A percentile compares a stretch with the other conserved stretches of the same genome.
These are phyloP conservation scores for Thyridium curvatum DNA, from an alignment of 2,329 filamentous ascomycete genomes.

Conservation along the genomic window DNA sequence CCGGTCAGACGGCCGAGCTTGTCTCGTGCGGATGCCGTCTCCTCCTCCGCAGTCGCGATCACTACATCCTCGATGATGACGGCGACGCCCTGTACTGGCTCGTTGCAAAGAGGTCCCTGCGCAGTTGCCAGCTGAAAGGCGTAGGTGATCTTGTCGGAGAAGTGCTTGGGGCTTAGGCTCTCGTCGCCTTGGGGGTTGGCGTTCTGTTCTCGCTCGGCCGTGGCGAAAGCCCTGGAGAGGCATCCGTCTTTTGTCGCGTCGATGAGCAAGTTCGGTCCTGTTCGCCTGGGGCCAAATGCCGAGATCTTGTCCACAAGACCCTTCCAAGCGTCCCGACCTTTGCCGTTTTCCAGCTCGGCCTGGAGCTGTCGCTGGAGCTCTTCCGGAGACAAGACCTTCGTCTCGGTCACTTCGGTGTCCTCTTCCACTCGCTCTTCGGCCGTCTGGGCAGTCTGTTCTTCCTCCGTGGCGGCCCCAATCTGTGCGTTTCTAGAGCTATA, in stretches of 20 bases:
- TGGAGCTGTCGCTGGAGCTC: conserved; percentile 75
- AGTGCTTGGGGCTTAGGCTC: conserved; percentile 55
- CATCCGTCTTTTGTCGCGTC: conserved; percentile 70
- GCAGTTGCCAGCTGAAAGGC: conserved; percentile 89
- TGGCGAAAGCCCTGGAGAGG: conserved; percentile 62
- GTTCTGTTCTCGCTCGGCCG: conserved; percentile 20
- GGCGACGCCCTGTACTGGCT: conserved; percentile 88
- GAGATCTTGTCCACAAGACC: conserved; percentile 72
- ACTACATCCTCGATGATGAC: conserved; percentile 80
- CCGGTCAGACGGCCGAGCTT: conserved; percentile 77
- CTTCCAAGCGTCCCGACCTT: conserved; percentile 72
- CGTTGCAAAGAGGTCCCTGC: conserved; percentile 85
- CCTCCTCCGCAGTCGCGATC: conserved; percentile 49
- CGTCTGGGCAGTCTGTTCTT: conserved; percentile 10
- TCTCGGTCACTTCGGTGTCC: conserved; percentile 53
- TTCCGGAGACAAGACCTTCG: conserved; percentile 58
- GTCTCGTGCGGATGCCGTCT: conserved; percentile 50
- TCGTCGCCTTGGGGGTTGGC: conserved; percentile 35
- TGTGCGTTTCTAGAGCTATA: conserved; percentile 20
- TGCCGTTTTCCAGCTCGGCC: conserved; percentile 61
- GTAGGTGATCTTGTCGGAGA: conserved; percentile 86
- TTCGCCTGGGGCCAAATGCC: conserved; percentile 82
- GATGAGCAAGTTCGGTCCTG: conserved; percentile 83
- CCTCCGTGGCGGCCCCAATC: conserved; percentile 13
- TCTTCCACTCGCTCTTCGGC: conserved; percentile 34